These are phyloP conservation scores for Cercophora samala DNA, from an alignment of 495 filamentous ascomycete species.

Conservation along the genomic window DNA sequence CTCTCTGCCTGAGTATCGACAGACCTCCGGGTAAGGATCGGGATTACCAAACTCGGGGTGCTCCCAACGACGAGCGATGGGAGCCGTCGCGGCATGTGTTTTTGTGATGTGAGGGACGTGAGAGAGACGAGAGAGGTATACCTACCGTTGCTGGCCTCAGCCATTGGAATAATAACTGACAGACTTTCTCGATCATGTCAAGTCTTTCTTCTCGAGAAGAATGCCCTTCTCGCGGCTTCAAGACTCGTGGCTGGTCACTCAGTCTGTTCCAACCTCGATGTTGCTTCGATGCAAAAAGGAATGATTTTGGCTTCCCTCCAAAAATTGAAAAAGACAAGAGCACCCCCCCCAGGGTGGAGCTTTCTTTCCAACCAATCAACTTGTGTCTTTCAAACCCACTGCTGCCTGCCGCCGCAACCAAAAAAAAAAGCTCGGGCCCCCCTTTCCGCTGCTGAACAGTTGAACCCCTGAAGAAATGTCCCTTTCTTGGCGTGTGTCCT, in stretches of 20 bases:
- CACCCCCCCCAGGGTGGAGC: not conserved
- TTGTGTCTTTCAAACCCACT: not conserved
- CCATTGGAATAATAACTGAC: too few relatives aligned
- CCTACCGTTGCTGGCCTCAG: too few relatives aligned
- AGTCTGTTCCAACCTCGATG: not conserved
- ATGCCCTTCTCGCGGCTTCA: too few relatives aligned
- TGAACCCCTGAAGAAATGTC: not conserved
- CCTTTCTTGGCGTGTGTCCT: not conserved
- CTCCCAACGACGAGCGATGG: slow-evolving; percentile 37
- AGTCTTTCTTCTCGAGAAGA: too few relatives aligned
- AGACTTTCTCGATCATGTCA: too few relatives aligned
- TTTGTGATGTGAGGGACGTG: not conserved
- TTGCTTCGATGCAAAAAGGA: not conserved
- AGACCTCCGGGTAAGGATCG: slow-evolving; percentile 47
- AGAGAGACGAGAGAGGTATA: not conserved
- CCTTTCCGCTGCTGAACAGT: not conserved
- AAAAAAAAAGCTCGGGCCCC: not conserved
- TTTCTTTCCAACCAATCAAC: not conserved
- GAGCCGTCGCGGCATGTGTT: slow-evolving; percentile 37
- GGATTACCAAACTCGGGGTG: slow-evolving; percentile 43
- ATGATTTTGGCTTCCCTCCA: not conserved
- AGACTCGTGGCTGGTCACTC: too few relatives aligned
- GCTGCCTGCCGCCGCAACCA: not conserved
- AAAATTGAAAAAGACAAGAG: not conserved
- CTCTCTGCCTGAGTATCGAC: slow-evolving; percentile 44